phyloP scores from a whole-genome alignment of 305 asterid species.

The Fraxinus dipetala region DNA sequence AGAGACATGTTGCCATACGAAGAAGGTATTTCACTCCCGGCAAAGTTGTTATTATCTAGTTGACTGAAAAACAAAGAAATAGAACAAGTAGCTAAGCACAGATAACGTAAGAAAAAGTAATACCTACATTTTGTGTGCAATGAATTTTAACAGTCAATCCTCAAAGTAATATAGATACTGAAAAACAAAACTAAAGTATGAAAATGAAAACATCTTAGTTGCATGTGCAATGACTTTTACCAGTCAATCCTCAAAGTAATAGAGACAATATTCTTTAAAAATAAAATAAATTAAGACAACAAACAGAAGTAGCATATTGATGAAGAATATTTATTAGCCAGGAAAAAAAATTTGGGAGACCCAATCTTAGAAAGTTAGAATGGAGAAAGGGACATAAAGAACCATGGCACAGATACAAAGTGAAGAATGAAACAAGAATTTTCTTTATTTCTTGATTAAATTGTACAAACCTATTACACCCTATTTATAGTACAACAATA shows the following conservation, averaged over 20 bases:
- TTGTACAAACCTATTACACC: background rate
- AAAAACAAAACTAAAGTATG: background rate
- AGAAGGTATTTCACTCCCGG: conserved; percentile 67
- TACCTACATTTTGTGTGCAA: background rate
- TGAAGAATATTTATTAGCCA: background rate
- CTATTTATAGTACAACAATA: background rate
- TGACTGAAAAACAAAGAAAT: conserved; percentile 54
- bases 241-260: background rate
- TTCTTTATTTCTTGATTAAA: background rate
- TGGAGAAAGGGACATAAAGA: background rate
- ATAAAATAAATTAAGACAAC: background rate
- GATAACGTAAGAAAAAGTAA: conserved; percentile 5
- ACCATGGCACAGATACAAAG: background rate
- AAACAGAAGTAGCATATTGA: background rate
- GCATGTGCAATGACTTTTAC: background rate
- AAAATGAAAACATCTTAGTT: background rate
- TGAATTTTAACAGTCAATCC: background rate
- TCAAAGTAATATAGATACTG: background rate
- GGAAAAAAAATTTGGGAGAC: background rate
- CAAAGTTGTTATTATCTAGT: conserved; percentile 87
- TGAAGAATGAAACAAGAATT: background rate
- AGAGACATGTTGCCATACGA: conserved; percentile 72
- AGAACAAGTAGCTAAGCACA: conserved; percentile 9
- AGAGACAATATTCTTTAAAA: background rate
- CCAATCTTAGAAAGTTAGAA: background rate